Conservation (phyloP, 2,329 filamentous ascomycete species). For the Ophiostoma populinum region DNA sequence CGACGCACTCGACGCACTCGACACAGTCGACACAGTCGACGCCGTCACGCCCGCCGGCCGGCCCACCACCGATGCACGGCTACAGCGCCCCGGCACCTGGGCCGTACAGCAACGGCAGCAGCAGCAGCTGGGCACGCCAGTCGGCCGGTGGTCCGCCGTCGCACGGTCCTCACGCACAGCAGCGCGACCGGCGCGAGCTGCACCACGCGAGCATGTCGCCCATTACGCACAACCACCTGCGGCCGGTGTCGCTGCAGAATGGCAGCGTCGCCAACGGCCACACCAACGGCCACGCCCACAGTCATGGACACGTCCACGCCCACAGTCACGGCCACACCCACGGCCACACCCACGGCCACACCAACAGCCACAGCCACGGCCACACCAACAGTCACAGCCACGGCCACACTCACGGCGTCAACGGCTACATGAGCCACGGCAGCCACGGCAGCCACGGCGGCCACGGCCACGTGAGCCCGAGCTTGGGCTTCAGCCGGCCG, state of each 20-base stretch:
- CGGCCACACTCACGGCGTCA: not conserved
- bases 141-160: not conserved
- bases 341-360: not conserved
- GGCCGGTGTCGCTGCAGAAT: conserved; percentile 12
- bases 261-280: not conserved
- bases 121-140: conserved; percentile 8
- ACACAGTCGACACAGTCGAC: not conserved
- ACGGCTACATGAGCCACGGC: conserved; percentile 6
- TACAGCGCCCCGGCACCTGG: conserved; percentile 7
- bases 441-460: not conserved
- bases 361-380: not conserved
- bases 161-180: not conserved
- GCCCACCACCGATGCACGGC: conserved; percentile 3
- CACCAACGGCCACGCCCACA: too few species aligned
- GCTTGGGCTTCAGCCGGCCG: too few species aligned
- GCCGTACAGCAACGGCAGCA: conserved; percentile 2
- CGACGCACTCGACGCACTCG: conserved; percentile 3
- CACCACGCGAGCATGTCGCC: conserved; percentile 3
- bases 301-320: too few species aligned
- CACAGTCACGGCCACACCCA: not conserved
- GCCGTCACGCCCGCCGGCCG: conserved; percentile 1
- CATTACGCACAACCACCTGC: conserved; percentile 11
- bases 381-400: conserved; percentile 4
- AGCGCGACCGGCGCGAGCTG: conserved; percentile 7
- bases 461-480: not conserved